Evolutionary conservation across 1,139 yeast species (phyloP).

Genomic region (Kodamaea arcana): DNA sequence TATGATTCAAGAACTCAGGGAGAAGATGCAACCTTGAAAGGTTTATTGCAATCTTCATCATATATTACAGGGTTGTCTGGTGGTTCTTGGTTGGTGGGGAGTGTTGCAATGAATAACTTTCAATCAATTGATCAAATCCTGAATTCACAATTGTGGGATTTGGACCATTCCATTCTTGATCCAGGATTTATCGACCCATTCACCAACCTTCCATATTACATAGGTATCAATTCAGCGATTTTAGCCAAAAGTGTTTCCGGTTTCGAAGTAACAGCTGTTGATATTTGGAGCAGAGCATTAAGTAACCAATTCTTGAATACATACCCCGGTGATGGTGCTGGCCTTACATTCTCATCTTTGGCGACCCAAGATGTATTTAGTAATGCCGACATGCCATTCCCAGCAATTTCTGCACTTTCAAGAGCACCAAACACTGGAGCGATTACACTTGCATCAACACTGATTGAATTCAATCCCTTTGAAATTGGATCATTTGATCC

Average conservation of each 20-base stretch:
- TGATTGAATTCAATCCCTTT: constrained; percentile 18
- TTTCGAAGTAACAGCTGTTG: constrained; percentile 15
- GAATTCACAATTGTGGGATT: constrained; percentile 12
- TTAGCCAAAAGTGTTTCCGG: constrained; percentile 14
- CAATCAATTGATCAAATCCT: constrained; percentile 21
- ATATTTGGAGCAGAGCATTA: constrained; percentile 19
- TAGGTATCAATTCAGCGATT: constrained; percentile 8
- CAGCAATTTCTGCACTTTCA: constrained; percentile 15
- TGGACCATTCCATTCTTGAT: constrained; percentile 35
- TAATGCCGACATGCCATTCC: constrained; percentile 15
- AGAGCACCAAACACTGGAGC: constrained; percentile 13
- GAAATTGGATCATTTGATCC: constrained; percentile 43
- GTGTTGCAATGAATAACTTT: constrained; percentile 38
- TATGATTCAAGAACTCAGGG: constrained; percentile 64
- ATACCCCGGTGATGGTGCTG: constrained; percentile 12
- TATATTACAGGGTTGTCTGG: constrained; percentile 40
- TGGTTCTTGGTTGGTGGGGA: constrained; percentile 36
- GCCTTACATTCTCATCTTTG: constrained; percentile 28
- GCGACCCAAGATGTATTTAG: constrained; percentile 8
- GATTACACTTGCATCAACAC: constrained; percentile 15
- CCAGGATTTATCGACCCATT: constrained; percentile 34
- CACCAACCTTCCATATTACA: constrained; percentile 10
- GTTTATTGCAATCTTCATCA: constrained; percentile 35
- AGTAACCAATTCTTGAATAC: constrained; percentile 17
- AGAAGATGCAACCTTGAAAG: constrained; percentile 43